Conservation (phyloP, 805 yeast genomes). For the Crinitomyces ghanaensis region DNA sequence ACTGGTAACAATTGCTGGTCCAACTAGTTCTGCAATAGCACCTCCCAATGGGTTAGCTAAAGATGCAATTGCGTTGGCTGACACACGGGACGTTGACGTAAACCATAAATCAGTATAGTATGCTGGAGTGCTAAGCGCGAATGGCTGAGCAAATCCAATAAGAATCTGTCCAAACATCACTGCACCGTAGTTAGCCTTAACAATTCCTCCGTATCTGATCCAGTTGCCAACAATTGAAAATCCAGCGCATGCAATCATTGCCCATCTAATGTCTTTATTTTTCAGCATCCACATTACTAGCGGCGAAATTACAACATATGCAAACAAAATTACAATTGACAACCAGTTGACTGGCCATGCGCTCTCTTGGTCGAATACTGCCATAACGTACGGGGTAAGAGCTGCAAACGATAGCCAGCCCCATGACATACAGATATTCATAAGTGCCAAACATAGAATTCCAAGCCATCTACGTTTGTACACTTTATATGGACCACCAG, state of each 20-base stretch:
- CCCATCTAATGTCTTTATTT: conserved; percentile 15
- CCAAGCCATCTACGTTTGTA: conserved; percentile 27
- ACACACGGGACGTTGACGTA: conserved; percentile 23
- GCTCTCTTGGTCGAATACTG: conserved; percentile 15
- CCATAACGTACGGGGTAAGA: conserved; percentile 18
- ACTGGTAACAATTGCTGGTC: conserved; percentile 22
- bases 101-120: conserved; percentile 26
- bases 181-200: conserved; percentile 18
- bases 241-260: conserved; percentile 17
- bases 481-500: conserved; percentile 18
- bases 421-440: conserved; percentile 25
- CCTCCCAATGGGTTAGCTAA: conserved; percentile 26
- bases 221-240: conserved; percentile 22
- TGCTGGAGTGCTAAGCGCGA: conserved; percentile 23
- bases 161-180: conserved; percentile 26
- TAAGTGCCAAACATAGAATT: conserved; percentile 18
- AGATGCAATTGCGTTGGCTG: conserved; percentile 27
- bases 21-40: conserved; percentile 25
- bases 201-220: conserved; percentile 24
- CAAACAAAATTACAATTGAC: conserved; percentile 23
- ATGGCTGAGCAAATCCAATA: conserved; percentile 26
- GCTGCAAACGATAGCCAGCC: conserved; percentile 27
- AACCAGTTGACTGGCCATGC: conserved; percentile 26
- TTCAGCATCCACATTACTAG: conserved; percentile 19
- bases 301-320: conserved; percentile 21